A percentile compares a stretch with the other conserved stretches of the same genome.
Conservation (phyloP, 75 land plant species). For the Pinus albicaulis region DNA sequence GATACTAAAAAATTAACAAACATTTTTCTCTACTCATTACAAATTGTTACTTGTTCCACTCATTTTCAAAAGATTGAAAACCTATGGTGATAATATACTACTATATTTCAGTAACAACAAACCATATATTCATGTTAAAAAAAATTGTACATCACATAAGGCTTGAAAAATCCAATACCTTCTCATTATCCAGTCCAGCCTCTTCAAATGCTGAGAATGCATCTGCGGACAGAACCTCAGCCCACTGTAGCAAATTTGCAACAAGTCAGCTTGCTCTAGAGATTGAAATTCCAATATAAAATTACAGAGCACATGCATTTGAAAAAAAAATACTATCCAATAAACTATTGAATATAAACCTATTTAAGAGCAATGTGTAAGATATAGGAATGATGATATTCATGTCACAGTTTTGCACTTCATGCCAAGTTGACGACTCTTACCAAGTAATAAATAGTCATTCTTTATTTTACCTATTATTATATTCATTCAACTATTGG, state of each 20-base stretch:
- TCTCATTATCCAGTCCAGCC: conserved; percentile 67
- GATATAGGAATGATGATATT: neutral
- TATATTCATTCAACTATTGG: too few relatives aligned
- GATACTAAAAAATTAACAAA: too few relatives aligned
- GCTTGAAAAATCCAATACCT: conserved; percentile 31
- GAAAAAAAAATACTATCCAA: neutral
- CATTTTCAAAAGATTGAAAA: too few relatives aligned
- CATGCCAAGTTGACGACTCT: neutral
- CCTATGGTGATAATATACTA: too few relatives aligned
- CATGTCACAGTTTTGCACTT: neutral
- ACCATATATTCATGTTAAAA: too few relatives aligned
- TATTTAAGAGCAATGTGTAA: neutral
- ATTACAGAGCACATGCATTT: neutral
- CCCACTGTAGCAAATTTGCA: conserved; percentile 62
- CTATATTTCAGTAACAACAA: too few relatives aligned
- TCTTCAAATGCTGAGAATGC: conserved; percentile 96
- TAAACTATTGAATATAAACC: neutral
- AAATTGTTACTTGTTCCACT: too few relatives aligned
- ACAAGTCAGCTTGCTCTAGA: neutral
- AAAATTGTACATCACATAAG: too few relatives aligned
- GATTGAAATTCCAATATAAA: neutral
- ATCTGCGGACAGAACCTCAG: conserved; percentile 90
- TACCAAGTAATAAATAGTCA: too few relatives aligned
- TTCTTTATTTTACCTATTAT: too few relatives aligned
- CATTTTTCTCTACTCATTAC: too few relatives aligned